Evolutionary conservation across 805 yeast species (phyloP), one percentile per base, ranked within the genome.

Genomic region (Ogataea populi-albae): DNA sequence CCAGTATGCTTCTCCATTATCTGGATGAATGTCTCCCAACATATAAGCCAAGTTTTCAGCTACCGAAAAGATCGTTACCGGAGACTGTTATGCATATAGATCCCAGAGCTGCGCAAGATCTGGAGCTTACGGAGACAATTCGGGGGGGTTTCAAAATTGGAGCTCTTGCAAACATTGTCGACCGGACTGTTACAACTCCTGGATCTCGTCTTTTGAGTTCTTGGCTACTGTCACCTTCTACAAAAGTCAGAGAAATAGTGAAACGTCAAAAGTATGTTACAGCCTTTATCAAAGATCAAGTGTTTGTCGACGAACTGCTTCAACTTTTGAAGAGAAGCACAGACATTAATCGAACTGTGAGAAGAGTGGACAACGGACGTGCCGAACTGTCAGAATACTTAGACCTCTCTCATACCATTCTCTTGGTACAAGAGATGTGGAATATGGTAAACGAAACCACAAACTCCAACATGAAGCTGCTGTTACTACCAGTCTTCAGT

Each of bases 181-280:
- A 77, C 39, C 64, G 82, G 34, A 91, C 98, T 0, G 76, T 74
- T 3, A 87, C 98, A 0, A 69, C 81, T 1, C 79, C 93, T 0
- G 98, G 98, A 0, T 65, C 95, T 0, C 65, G 98, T 26, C 52
- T 84, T n/a, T 61, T 93, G 9, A 73, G 81, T 6, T 79, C 80
- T 34, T 87, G 97, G 96, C 61, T 91, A 4, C 69, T 85, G 17
- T 77, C 86, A 2, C 98, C 98, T 0, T 71, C 86, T 0, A 69
- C 82, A 7, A 73, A 81, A 49, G 49, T 73, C 0, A 48, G 54
- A 0, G 83, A 76, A 42, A 77, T 93, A 10, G 57, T 56, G 12
- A 49, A 55, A 14, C 65, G 98, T 18, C 86, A 79, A 30, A 62
- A 61, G 12, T 47, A 71, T 9, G 81, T 84, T 0, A 54, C 57